A percentile compares a stretch with the other conserved stretches of the same genome.
Conservation (phyloP, 1,139 yeast species). For the Candida sanyaensis region DNA sequence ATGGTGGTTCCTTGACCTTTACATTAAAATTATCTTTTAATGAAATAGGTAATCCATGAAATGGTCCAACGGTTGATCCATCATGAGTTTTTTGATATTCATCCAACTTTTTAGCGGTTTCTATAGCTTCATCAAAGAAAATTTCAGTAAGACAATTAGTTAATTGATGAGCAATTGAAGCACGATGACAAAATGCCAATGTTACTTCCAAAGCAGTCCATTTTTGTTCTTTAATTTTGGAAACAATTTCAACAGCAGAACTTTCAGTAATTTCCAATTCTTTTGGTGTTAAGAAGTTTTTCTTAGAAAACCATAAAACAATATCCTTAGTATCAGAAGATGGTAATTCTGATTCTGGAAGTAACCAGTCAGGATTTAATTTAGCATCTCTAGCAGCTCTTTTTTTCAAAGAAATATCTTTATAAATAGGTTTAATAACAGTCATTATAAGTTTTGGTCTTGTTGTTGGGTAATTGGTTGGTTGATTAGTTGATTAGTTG, state of each 20-base stretch:
- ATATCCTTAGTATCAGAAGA: constrained; percentile 32
- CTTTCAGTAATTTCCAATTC: constrained; percentile 52
- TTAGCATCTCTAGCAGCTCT: constrained; percentile 33
- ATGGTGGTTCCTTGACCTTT: constrained; percentile 53
- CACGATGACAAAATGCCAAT: constrained; percentile 53
- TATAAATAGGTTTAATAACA: constrained; percentile 16
- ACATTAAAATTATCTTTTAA: constrained; percentile 70
- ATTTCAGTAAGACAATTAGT: constrained; percentile 36
- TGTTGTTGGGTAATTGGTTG: not conserved
- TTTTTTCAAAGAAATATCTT: constrained; percentile 38
- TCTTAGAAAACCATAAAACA: constrained; percentile 10
- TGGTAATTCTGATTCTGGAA: constrained; percentile 35
- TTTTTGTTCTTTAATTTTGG: constrained; percentile 32
- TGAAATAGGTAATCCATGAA: constrained; percentile 77
- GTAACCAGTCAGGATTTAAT: constrained; percentile 41
- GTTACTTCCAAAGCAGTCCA: constrained; percentile 48
- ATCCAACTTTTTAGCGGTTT: constrained; percentile 34
- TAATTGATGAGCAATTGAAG: constrained; percentile 38
- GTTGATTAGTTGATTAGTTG: too few species aligned
- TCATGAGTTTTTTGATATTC: constrained; percentile 39
- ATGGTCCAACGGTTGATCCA: constrained; percentile 68
- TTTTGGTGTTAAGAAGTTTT: constrained; percentile 40
- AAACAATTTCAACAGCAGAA: constrained; percentile 36
- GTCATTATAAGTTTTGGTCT: constrained; percentile 7
- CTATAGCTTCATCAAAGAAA: constrained; percentile 35